Evolutionary conservation across 371 early-diverging fungal genomes (phyloP), one percentile per base, ranked within the genome.

Genomic region (Gilbertella persicaria): DNA sequence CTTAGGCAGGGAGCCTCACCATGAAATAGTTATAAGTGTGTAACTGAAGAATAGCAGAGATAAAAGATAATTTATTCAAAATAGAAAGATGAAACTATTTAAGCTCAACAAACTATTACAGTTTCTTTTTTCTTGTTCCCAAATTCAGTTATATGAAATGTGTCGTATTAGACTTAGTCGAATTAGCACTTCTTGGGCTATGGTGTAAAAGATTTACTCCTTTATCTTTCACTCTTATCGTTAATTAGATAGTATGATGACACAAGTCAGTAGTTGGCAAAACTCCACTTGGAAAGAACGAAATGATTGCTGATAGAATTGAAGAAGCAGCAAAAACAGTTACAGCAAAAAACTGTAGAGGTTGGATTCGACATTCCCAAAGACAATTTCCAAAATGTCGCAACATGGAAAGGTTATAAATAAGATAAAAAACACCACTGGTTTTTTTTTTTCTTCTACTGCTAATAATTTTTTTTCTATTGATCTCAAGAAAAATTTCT

Each of bases 311-410:
- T 48, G 52, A 39, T 46, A 38, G 58, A 39, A 48, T 59, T 47
- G 52, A 52, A 48, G 44, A 47, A 36, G 52, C 52, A 40, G 48
- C 30, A 26, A 40, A 58, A 23, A 59, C 51, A 55, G 48, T 50
- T 45, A 50, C 55, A 60, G 38, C 38, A 39, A 30, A 49, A 53
- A 55, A 50, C 50, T 50, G 50, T 54, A 54, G 54, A 54, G 54
- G 60, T 45, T 60, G 46, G 46, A 60, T 50, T 46, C 40, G 58
- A 45, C 45, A 50, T 33, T 50, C 38, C 37, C 45, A 35, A 58
- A 38, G 36, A 38, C 45, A 45, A 45, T 58, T 50, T 45, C 24
- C 46, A 54, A 54, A 45, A 46, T 53, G 38, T 53, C 45, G 45
- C 28, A 45, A 36, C 46, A 53, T 53, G 46, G 46, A 53, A 53